A percentile compares a stretch with the other conserved stretches of the same genome.
Conservation (phyloP, 208 protist species). For the Crithidia brevicula region DNA sequence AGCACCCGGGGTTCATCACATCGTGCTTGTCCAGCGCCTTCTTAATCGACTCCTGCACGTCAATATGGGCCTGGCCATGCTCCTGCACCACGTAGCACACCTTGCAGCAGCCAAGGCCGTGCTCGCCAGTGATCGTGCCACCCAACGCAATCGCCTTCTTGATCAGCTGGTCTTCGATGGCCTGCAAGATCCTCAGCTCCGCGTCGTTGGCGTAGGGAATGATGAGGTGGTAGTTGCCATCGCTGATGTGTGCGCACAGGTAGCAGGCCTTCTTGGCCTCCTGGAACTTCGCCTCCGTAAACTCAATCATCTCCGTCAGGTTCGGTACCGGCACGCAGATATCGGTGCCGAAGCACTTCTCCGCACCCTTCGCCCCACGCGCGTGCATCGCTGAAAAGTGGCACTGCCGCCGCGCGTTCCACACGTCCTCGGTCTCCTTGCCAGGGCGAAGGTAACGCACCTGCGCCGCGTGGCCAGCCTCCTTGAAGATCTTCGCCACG, state of each 20-base stretch:
- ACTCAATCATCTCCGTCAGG: slow-evolving; percentile 71
- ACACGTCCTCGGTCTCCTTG: slow-evolving; percentile 46
- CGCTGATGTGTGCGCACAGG: slow-evolving; percentile 86
- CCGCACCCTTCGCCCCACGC: slow-evolving; percentile 27
- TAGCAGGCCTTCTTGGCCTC: slow-evolving; percentile 33
- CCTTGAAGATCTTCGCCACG: slow-evolving; percentile 40
- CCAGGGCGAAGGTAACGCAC: slow-evolving; percentile 49
- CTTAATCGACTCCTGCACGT: slow-evolving; percentile 88
- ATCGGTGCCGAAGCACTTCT: slow-evolving; percentile 68
- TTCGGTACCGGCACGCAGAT: slow-evolving; percentile 87
- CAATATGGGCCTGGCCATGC: slow-evolving; percentile 71
- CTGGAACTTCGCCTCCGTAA: slow-evolving; percentile 73
- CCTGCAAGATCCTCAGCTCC: slow-evolving; percentile 41
- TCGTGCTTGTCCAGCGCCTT: slow-evolving; percentile 81
- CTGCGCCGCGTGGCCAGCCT: slow-evolving; percentile 24
- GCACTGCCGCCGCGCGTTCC: slow-evolving; percentile 47
- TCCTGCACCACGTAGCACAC: slow-evolving; percentile 56
- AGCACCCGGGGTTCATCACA: slow-evolving; percentile 88
- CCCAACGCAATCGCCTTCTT: slow-evolving; percentile 64
- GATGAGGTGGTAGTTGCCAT: slow-evolving; percentile 92
- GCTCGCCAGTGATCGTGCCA: slow-evolving; percentile 87
- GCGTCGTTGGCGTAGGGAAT: slow-evolving; percentile 63
- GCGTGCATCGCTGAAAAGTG: slow-evolving; percentile 29
- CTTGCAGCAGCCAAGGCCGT: slow-evolving; percentile 86
- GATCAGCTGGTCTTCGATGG: slow-evolving; percentile 77